Base-by-base conservation (phyloP, 1,139 yeast genomes). In the Yamadazyma atmosphaerica region DNA sequence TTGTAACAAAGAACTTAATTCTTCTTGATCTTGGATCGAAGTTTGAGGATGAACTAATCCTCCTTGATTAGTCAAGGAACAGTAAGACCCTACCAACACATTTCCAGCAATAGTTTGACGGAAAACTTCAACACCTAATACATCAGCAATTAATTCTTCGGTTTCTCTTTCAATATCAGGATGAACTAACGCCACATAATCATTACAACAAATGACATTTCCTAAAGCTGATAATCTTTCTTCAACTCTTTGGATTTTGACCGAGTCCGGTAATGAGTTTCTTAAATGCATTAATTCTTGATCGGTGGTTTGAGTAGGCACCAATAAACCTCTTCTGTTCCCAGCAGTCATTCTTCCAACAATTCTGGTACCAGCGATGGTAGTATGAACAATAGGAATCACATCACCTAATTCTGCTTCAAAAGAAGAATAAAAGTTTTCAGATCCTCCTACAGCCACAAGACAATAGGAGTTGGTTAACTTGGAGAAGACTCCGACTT, bases 81-180 rank as follows among this genome's bases (percentile, higher is more conserved):
- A 92, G 68, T 92, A 94, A 12, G 96, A 86, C 40, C 99, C 99
- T 42, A 94, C 98, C 47, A 94, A 77, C 37, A 94, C 98, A 63
- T 94, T 92, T 49, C 97, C 98, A 14, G 98, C 97, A 52, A 94
- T 90, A 38, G 98, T 94, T 69, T 92, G 98, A 71, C 98, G 84
- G 79, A 94, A 94, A 32, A 94, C 99, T 68, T 94, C 99, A 38
- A 94, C 99, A 43, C 98, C 98, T 46, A 94, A 76, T n/a, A 90
- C 96, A 66, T 94, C 99, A 34, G 98, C 96, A 60, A 94, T 94
- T 55, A 94, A 74, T 69, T 94, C 99, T 71, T 94, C 99, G 38
- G 98, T 94, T 68, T 94, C 99, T 61, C 98, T 83, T 73, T 94
- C 98, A 50, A 94, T 88, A 70, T 94, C 99, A 38, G 99, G 99